These are phyloP conservation scores for Sordariomycetes sp. DNA, from an alignment of 2,329 filamentous ascomycete species.

Conservation along the genomic window DNA sequence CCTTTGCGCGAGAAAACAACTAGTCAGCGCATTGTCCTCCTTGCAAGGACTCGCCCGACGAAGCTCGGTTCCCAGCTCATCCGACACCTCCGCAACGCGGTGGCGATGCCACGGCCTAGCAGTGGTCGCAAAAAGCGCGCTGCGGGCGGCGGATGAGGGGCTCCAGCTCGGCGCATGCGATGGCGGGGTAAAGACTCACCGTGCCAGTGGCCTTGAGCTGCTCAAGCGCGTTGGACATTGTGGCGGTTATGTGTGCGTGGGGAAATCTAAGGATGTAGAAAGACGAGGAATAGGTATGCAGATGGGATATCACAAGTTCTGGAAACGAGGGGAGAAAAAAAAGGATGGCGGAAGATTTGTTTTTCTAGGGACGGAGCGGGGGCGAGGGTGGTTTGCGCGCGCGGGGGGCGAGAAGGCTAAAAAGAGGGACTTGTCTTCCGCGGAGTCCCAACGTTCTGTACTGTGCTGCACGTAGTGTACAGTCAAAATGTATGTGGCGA, in stretches of 20 bases:
- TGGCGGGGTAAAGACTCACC: constrained; percentile 45
- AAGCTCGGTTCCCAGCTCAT: neutral
- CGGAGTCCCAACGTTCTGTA: neutral
- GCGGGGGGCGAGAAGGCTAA: neutral
- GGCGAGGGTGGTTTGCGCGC: neutral
- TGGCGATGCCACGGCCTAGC: neutral
- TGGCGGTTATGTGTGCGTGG: constrained; percentile 5
- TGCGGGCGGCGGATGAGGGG: constrained; percentile 4
- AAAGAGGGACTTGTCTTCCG: neutral
- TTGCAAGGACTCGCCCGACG: neutral
- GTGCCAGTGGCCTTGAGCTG: constrained; percentile 97
- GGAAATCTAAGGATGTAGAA: neutral
- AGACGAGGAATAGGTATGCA: neutral
- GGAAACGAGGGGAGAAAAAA: neutral
- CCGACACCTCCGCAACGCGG: neutral
- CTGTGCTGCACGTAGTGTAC: too few relatives aligned
- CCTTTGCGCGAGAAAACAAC: constrained; percentile 35
- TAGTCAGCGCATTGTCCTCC: neutral
- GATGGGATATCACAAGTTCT: neutral
- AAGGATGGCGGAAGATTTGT: neutral
- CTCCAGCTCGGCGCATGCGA: neutral
- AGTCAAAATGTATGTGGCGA: neutral
- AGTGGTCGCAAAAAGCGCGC: constrained; percentile 4
- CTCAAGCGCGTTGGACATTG: constrained; percentile 84
- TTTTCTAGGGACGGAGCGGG: neutral